These are phyloP conservation scores for Sporothrix pseudoabietina DNA, from an alignment of 2,329 filamentous ascomycete species.

Conservation along the genomic window DNA sequence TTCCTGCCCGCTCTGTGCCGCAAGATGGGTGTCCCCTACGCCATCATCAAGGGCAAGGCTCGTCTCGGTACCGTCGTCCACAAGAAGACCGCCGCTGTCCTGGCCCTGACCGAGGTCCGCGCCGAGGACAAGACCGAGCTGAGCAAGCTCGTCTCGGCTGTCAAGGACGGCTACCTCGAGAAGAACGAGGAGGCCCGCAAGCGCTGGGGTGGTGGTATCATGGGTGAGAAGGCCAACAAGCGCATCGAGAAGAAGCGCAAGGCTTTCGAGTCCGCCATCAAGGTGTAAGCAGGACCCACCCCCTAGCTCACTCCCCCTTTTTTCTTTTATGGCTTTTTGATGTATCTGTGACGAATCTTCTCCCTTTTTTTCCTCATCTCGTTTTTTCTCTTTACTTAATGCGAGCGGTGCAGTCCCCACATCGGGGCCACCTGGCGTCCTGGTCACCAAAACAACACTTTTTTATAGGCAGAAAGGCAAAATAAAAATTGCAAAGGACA, in stretches of 20 bases:
- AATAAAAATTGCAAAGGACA: constrained; percentile 32
- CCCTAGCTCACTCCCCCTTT: neutral
- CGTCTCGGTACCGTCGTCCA: constrained; percentile 98
- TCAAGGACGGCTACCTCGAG: constrained; percentile 98
- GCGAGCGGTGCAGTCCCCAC: constrained; percentile 8
- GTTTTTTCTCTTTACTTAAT: neutral
- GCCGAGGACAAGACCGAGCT: constrained; percentile 98
- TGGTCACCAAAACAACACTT: constrained; percentile 28
- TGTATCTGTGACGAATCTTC: constrained; percentile 26
- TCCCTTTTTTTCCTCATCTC: neutral
- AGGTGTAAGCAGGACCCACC: constrained; percentile 71
- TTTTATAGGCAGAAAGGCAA: constrained; percentile 26
- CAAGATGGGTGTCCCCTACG: constrained; percentile 99
- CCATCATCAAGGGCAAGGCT: constrained; percentile 99
- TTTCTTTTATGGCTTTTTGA: constrained; percentile 11
- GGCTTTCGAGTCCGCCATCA: constrained; percentile 91
- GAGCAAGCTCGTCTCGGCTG: constrained; percentile 89
- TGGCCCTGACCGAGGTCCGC: constrained; percentile 95
- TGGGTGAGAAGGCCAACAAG: constrained; percentile 90
- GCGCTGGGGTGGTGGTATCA: constrained; percentile 99
- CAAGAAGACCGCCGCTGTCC: constrained; percentile 99
- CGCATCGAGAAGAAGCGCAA: constrained; percentile 84
- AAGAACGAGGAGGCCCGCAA: constrained; percentile 89
- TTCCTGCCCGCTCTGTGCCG: constrained; percentile 98
- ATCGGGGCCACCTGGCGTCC: constrained; percentile 29